These are phyloP conservation scores for Thelephora ganbajun DNA, from an alignment of 768 basidiomycete species.

Conservation along the genomic window DNA sequence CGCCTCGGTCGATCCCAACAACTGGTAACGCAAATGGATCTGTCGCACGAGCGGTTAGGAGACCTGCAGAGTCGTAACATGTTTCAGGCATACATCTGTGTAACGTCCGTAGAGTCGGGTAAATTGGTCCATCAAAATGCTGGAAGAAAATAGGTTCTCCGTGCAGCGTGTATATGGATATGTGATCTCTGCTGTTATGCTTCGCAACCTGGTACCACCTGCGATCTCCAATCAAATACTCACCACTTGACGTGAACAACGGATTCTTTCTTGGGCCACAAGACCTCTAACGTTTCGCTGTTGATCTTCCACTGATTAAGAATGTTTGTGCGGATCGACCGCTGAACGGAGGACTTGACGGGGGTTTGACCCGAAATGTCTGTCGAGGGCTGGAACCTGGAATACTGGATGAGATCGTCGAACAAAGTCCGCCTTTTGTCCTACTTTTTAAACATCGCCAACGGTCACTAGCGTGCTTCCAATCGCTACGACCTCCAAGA, in stretches of 20 bases:
- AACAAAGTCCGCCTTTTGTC: constrained; percentile 53
- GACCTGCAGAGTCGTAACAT: not conserved
- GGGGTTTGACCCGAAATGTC: constrained; percentile 87
- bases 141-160: constrained; percentile 88
- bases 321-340: constrained; percentile 68
- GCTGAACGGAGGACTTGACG: constrained; percentile 87
- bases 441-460: constrained; percentile 72
- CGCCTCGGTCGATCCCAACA: constrained; percentile 88
- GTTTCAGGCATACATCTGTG: constrained; percentile 62
- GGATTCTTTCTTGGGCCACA: constrained; percentile 99
- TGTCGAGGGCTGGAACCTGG: constrained; percentile 54
- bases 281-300: constrained; percentile 68
- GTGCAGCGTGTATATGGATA: constrained; percentile 84
- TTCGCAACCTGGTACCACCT: constrained; percentile 4
- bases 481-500: too few species aligned
- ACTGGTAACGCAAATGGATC: constrained; percentile 85
- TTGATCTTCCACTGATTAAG: constrained; percentile 77
- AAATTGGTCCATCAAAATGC: constrained; percentile 88
- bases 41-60: constrained; percentile 17
- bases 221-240: constrained; percentile 13
- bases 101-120: constrained; percentile 76
- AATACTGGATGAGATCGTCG: not conserved
- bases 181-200: constrained; percentile 74
- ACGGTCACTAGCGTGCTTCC: too few species aligned
- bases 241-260: constrained; percentile 92